Evolutionary conservation across 768 basidiomycete species (phyloP), one percentile per base, ranked within the genome.

Genomic region (Agrocybe praecox): DNA sequence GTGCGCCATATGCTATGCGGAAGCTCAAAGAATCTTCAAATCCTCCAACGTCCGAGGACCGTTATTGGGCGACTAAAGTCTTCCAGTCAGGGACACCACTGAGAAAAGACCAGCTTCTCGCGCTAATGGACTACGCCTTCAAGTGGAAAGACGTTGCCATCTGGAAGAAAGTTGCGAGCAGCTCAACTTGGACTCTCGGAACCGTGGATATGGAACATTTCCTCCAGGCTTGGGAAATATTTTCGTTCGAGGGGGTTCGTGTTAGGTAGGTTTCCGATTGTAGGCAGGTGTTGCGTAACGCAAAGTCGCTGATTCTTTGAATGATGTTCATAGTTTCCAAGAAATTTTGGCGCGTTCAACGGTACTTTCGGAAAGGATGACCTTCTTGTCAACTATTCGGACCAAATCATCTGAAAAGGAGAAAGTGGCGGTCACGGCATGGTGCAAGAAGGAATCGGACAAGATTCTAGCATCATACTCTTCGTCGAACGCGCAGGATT

Each of bases 151-250:
- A 69, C 46, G 22, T 63, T 7, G 54, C 56, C 15, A 61, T 67
- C 46, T 74, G 69, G 72, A 67, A 70, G 23, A 36, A 44, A n/a
- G n/a, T 69, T 12, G 58, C 66, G 26, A 61, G 56, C 52, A 52
- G 54, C 19, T 53, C 53, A n/a, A 55, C 56, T 15, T 63, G 46
- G n/a, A 47, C 59, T 14, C 52, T 65, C 19, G 40, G 22, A 15
- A 56, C 54, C 22, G 55, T 58, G 36, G 56, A 57, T 18, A 29
- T 51, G 12, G 58, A 67, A 8, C 29, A 56, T 10, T 45, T 68
- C 18, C 33, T 63, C 29, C 49, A 59, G 18, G 65, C 64, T 17
- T 67, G 65, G 61, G 60, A 64, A 19, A 43, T 46, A 2, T 70
- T 70, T 29, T 57, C 60, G 21, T 69, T 70, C 44, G 65, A 67